Base-by-base conservation (phyloP, 768 basidiomycete species). In the Amanita subjunquillea region DNA sequence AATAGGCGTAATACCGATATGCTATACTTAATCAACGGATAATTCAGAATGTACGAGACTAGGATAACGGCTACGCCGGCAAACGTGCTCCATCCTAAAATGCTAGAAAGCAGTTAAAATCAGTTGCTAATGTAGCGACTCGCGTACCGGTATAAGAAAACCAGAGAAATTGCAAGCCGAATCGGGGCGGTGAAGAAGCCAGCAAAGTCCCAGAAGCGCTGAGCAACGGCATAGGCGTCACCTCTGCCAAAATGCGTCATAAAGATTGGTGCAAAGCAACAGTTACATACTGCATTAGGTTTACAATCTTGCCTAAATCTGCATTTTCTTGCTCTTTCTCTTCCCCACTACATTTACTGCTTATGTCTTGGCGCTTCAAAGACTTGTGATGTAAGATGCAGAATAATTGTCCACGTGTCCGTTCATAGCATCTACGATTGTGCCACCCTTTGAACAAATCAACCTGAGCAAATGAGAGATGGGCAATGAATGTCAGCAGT, bases 21-120 rank as follows among this genome's bases (percentile, higher is more conserved):
- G 58, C 82, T 81, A 55, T 81, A 80, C 58, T 77, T 80, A 3
- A 80, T 81, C 46, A 90, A 63, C 9, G 84, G 82, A 52, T 81
- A 83, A 63, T 85, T 87, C 54, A 88, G 59, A 6, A 75, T 65
- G 51, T 80, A 82, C 2, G 80, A 79, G 9, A 85, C 55, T 6
- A 83, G 59, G 29, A 89, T 74, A 10, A 88, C 80, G 6, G 71
- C 71, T 9, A 87, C 82, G 6, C 86, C 87, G 23, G 83, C 78
- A 32, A 89, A 72, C 1, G 85, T 80, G 51, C 83, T 83, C 83
- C 86, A 88, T 4, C 89, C 89, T 25, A 91, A 72, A 36, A 90
- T 69, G 34, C 85, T 89, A 45, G 43, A 56, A 22, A 59, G 52
- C 36, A 10, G 30, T 37, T 39, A 23, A 20, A 23, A 30, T 34